Base-by-base conservation (phyloP, 305 asterid species). In the Solanum hybrid region DNA sequence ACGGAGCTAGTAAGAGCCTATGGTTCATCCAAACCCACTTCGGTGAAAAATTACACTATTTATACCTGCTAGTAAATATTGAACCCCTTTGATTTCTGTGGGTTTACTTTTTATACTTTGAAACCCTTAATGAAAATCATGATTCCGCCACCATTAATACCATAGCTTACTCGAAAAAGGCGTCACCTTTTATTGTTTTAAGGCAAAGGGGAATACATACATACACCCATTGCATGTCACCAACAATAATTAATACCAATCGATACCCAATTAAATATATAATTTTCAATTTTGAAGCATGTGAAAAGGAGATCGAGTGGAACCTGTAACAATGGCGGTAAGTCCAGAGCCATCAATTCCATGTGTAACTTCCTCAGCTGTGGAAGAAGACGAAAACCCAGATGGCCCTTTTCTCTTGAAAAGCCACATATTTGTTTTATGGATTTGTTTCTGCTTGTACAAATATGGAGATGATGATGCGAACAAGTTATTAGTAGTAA, bases 301-400 rank as follows among this genome's bases (percentile, higher is more conserved):
- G 11, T n/a, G 12, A 87, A 87, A 40, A 9, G 13, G 67, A 39
- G 73, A 87, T 61, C 71, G 11, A 34, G n/a, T 79, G 8, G n/a
- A 85, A 96, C 98, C 96, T 89, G 98, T 96, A 92, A 96, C 98
- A 92, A 96, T 94, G 91, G 99, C 99, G 36, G 98, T 96, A 91
- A 96, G 97, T 6, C 93, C 96, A 89, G 96, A 93, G 87, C 92
- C 98, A 37, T 96, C 97, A 29, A 95, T 94, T 90, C 97, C 98
- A 16, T 89, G 35, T 51, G 98, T 96, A 80, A 96, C 97, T 84
- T 95, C 93, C 82, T 94, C 98, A 64, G 98, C 98, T 0, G 98
- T 95, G 8, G 98, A 95, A 28, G 95, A 88, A 8, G 93, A 91
- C 24, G 95, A 94, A 51, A 95, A 96, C 14, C 98, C 99, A 89